phyloP scores from a whole-genome alignment of 192 early-diverging fungal species.

The Umbelopsis sp. region DNA sequence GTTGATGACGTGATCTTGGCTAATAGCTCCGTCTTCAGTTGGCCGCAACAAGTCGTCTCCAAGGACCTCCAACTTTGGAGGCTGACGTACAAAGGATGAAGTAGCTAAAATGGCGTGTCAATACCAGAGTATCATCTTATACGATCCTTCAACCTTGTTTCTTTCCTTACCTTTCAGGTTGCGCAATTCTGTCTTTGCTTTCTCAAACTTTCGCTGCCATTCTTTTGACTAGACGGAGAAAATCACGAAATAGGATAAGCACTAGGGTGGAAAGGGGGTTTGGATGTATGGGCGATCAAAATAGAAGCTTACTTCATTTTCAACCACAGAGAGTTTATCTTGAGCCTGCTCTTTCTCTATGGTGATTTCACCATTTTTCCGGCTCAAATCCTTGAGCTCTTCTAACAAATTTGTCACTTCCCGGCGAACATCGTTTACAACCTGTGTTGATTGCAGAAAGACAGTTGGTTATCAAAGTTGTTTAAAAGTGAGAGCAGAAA shows the following conservation, averaged over 20 bases:
- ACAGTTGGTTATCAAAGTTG: neutral
- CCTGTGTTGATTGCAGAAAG: slow-evolving; percentile 36
- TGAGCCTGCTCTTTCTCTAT: slow-evolving; percentile 50
- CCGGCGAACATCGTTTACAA: slow-evolving; percentile 67
- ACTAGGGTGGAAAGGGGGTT: neutral
- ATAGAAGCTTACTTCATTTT: slow-evolving; percentile 36
- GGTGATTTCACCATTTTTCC: slow-evolving; percentile 61
- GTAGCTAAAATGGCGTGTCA: slow-evolving; percentile 18
- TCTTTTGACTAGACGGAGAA: slow-evolving; percentile 33
- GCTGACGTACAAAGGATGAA: slow-evolving; percentile 44
- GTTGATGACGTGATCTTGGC: slow-evolving; percentile 64
- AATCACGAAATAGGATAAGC: neutral
- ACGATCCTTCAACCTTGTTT: too few species aligned
- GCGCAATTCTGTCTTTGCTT: slow-evolving; percentile 50
- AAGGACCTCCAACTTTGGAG: slow-evolving; percentile 44
- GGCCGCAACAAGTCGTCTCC: slow-evolving; percentile 33
- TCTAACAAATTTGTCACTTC: slow-evolving; percentile 71
- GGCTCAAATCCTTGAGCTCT: slow-evolving; percentile 63
- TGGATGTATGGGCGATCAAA: neutral
- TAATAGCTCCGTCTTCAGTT: slow-evolving; percentile 64
- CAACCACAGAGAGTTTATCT: slow-evolving; percentile 49
- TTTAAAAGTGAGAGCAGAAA: neutral
- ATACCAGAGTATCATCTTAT: neutral
- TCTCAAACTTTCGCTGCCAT: slow-evolving; percentile 54
- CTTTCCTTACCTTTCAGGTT: slow-evolving; percentile 48